phyloP scores from a whole-genome alignment of 202 grass and related monocot genomes.

The Setaria viridis region DNA sequence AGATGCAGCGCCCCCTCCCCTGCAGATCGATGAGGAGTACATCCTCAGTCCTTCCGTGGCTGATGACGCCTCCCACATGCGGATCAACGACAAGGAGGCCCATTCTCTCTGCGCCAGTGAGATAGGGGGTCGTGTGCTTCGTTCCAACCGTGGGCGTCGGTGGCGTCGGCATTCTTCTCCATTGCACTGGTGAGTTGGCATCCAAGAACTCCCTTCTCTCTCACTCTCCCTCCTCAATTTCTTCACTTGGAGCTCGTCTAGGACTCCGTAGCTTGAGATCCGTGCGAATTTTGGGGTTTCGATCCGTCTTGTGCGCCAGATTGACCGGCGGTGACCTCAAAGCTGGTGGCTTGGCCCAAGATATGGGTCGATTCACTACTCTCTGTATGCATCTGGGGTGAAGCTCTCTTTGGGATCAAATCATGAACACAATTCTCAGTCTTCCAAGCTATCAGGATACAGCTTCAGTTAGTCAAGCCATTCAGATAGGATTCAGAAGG shows the following conservation, averaged over 20 bases:
- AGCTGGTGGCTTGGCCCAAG: neutral
- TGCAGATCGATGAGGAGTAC: too few species aligned
- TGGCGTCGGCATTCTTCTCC: conserved; percentile 5
- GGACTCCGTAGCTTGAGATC: conserved; percentile 24
- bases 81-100: too few species aligned
- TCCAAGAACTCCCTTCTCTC: neutral
- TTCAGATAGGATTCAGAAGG: too few species aligned
- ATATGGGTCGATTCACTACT: neutral
- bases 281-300: neutral
- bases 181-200: conserved; percentile 19
- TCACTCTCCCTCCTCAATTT: neutral
- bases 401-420: neutral
- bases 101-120: too few species aligned
- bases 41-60: too few species aligned
- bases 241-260: neutral
- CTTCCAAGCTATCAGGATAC: too few species aligned
- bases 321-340: neutral
- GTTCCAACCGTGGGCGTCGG: neutral
- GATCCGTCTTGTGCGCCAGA: conserved; percentile 10
- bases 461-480: too few species aligned
- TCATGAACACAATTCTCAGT: neutral
- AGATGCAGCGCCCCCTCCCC: too few species aligned
- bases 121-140: neutral
- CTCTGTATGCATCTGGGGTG: neutral
- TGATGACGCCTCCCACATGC: too few species aligned